Evolutionary conservation across 176 grass and related monocot species (phyloP), one percentile per base, ranked within the genome.

Genomic region (Aegilops speltoides): DNA sequence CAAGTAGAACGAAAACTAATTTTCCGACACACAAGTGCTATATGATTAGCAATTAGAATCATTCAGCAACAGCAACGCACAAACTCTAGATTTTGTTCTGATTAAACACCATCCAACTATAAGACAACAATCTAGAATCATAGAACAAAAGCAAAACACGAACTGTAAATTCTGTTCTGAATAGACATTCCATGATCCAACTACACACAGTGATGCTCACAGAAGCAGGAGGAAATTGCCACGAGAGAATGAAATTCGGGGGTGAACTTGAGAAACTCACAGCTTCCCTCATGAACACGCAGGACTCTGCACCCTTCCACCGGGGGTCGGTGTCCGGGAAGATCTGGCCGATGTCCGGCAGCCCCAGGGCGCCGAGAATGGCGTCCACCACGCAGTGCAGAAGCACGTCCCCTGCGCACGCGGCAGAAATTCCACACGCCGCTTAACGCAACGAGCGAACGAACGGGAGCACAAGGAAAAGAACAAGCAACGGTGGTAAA

Each of bases 371-470:
- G 40, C 97, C 97, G 13, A 96, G 93, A 83, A 99, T 99, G 50
- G 97, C 97, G 87, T 99, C 97, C 33, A 96, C 94, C 77, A 99
- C 97, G 81, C 97, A 99, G 91, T 99, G 97, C 63, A 99, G 92
- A 87, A 96, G 85, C 83, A 99, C 97, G 93, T 99, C 94, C 77
- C 97, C 97, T 99, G 79, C 50, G 14, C 77, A 82, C 16, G 45
- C 54, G n/a, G 72, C 14, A 52, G 40, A 22, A 24, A 82, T 64
- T 32, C 67, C 60, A 3, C 20, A 61, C 22, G 34, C 7, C 13
- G 16, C 28, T 61, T 78, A 83, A 83, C n/a, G 62, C 60, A 54
- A 26, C 31, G 80, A 76, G 8, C 25, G n/a, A 41, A 61, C 63
- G 73, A 81, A 59, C 26, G 61, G 29, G 23, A 31, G 31, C 25